A percentile compares a stretch with the other conserved stretches of the same genome.
Evolutionary conservation across 2,329 filamentous ascomycete species (phyloP).

Genomic region (Ramularia endophylla): DNA sequence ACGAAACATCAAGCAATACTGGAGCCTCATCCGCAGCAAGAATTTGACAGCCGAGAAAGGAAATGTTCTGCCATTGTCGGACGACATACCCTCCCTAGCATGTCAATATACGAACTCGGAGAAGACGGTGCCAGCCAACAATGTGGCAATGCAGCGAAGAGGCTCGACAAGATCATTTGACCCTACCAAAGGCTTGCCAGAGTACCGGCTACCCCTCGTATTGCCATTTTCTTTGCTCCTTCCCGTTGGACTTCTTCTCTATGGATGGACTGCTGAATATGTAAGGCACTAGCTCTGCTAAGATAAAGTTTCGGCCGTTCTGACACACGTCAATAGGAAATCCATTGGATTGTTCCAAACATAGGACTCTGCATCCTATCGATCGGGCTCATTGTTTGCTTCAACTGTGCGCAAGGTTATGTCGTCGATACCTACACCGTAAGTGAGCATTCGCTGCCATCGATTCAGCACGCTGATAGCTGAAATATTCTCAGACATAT

Average conservation of each 20-base stretch:
- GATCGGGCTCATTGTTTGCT: slow-evolving; percentile 19
- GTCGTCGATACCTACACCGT: slow-evolving; percentile 41
- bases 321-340: slow-evolving; percentile 3
- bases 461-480: no score
- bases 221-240: slow-evolving; percentile 36
- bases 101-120: slow-evolving; percentile 7
- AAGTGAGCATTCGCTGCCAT: no score
- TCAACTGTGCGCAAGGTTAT: slow-evolving; percentile 30
- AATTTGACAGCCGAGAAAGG: slow-evolving; percentile 6
- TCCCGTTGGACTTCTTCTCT: slow-evolving; percentile 22
- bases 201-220: slow-evolving; percentile 44
- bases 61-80: slow-evolving; percentile 7
- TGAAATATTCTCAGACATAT: slow-evolving; percentile 30
- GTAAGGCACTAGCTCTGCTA: not conserved
- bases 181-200: slow-evolving; percentile 31
- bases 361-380: slow-evolving; percentile 19
- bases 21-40: slow-evolving; percentile 7
- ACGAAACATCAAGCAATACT: slow-evolving; percentile 9
- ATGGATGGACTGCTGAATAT: slow-evolving; percentile 18
- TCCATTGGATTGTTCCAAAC: slow-evolving; percentile 25
- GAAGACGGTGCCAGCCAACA: slow-evolving; percentile 9
- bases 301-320: not conserved
- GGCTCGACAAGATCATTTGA: slow-evolving; percentile 9
- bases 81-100: not conserved
- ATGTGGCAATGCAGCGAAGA: slow-evolving; percentile 1